A percentile compares a stretch with the other conserved stretches of the same genome.
These are phyloP conservation scores for Rhizopogon roseolus DNA, from an alignment of 768 basidiomycete genomes.

Conservation along the genomic window DNA sequence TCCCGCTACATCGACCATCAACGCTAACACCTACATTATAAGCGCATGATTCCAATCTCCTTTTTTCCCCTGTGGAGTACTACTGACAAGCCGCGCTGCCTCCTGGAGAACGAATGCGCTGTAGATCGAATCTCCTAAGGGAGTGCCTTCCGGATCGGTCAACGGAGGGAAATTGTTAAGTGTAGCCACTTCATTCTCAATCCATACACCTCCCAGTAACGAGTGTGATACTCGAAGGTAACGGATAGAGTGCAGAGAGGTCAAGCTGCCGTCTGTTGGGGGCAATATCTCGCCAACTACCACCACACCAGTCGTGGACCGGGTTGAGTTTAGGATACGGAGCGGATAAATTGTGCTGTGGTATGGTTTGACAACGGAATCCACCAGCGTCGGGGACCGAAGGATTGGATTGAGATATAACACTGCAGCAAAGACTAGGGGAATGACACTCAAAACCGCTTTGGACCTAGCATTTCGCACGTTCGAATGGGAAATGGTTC, in stretches of 20 bases:
- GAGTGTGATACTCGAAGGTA: conserved; percentile 65
- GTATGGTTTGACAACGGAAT: conserved; percentile 47
- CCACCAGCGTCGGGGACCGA: conserved; percentile 53
- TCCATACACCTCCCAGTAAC: conserved; percentile 77
- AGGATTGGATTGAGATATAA: conserved; percentile 33
- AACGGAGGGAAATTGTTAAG: conserved; percentile 36
- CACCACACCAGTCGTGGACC: conserved; percentile 76
- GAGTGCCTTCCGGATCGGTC: conserved; percentile 47
- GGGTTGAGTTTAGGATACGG: conserved; percentile 61
- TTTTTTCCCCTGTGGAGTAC: conserved; percentile 33
- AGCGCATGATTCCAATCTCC: conserved; percentile 49
- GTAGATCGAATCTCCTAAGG: conserved; percentile 78
- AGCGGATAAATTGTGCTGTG: conserved; percentile 49
- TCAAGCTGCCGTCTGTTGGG: conserved; percentile 26
- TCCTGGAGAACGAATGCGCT: conserved; percentile 85
- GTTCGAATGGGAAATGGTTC: background rate
- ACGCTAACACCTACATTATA: conserved; percentile 53
- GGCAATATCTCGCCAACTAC: conserved; percentile 72
- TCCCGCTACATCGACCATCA: background rate
- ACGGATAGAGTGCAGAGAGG: conserved; percentile 43
- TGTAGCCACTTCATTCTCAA: conserved; percentile 42
- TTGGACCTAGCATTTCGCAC: background rate
- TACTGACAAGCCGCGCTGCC: conserved; percentile 66
- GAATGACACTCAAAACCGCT: conserved; percentile 7
- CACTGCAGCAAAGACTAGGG: conserved; percentile 30